Conservation (phyloP, 768 basidiomycete species). For the Daedaleopsis sinensis region DNA sequence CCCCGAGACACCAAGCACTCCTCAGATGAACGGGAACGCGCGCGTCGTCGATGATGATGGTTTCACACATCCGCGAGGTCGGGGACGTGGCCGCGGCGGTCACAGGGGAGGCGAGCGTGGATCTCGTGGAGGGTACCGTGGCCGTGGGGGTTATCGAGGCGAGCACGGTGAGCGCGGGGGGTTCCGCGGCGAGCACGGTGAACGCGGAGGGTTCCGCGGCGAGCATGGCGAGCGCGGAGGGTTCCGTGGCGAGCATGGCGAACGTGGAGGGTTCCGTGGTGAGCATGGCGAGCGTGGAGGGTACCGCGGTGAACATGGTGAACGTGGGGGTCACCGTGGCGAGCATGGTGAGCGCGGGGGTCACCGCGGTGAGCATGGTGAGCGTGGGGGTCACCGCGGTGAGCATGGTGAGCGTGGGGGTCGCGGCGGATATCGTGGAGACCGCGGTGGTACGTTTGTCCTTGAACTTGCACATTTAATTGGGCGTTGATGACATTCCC, state of each 20-base stretch:
- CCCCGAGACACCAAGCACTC: constrained; percentile 29
- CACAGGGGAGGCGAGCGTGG: constrained; percentile 33
- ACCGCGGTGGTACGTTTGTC: constrained; percentile 19
- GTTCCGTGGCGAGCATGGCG: constrained; percentile 21
- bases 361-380: constrained; percentile 21
- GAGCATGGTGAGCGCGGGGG: constrained; percentile 14
- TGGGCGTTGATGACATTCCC: background rate
- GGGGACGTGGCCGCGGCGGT: constrained; percentile 39
- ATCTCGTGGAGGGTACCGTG: constrained; percentile 28
- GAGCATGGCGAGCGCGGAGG: constrained; percentile 11
- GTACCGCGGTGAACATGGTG: constrained; percentile 21
- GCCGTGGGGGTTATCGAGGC: constrained; percentile 5
- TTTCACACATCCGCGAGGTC: constrained; percentile 43
- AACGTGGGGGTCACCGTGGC: constrained; percentile 23
- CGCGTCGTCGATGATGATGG: constrained; percentile 59
- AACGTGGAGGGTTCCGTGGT: constrained; percentile 22
- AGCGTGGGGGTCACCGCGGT: constrained; percentile 23
- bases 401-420: constrained; percentile 14
- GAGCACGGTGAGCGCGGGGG: constrained; percentile 12
- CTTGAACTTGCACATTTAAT: too few relatives aligned
- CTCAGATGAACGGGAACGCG: constrained; percentile 26
- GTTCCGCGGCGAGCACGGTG: constrained; percentile 15
- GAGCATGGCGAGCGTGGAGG: constrained; percentile 13
- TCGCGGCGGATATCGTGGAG: constrained; percentile 22
- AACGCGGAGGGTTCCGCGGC: constrained; percentile 20